Percentiles rank a stretch among this genome's conserved stretches.
These are phyloP conservation scores for Neospermospora avenae DNA, from an alignment of 2,329 filamentous ascomycete species.

Conservation along the genomic window DNA sequence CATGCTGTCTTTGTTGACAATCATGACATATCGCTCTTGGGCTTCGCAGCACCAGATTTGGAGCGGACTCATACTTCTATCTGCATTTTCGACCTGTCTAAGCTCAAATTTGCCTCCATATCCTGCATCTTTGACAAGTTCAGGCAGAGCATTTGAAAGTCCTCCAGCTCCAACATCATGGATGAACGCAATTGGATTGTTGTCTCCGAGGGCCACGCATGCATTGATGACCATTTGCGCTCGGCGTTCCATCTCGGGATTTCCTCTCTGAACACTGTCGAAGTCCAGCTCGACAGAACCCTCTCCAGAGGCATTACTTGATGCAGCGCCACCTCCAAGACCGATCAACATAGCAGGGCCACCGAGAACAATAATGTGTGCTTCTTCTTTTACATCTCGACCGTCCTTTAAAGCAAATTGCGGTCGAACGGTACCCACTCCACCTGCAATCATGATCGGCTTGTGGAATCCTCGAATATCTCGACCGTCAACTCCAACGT, in stretches of 20 bases:
- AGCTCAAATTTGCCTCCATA: slow-evolving; percentile 90
- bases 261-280: slow-evolving; percentile 93
- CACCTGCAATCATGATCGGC: slow-evolving; percentile 97
- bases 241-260: slow-evolving; percentile 91
- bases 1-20: slow-evolving; percentile 76
- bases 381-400: slow-evolving; percentile 76
- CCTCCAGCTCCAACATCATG: slow-evolving; percentile 97
- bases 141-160: slow-evolving; percentile 76
- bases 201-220: slow-evolving; percentile 76
- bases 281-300: slow-evolving; percentile 92
- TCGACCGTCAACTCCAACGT: slow-evolving; percentile 51
- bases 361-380: slow-evolving; percentile 87
- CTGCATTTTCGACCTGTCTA: slow-evolving; percentile 87
- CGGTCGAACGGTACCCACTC: slow-evolving; percentile 86
- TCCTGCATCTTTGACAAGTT: slow-evolving; percentile 87
- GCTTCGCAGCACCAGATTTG: slow-evolving; percentile 99
- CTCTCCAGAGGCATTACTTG: slow-evolving; percentile 83
- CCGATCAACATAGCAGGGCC: slow-evolving; percentile 98
- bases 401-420: slow-evolving; percentile 86
- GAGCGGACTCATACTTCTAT: slow-evolving; percentile 88
- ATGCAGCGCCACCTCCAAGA: slow-evolving; percentile 90
- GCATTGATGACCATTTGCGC: slow-evolving; percentile 98
- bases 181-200: slow-evolving; percentile 93
- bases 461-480: slow-evolving; percentile 94
- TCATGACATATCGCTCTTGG: slow-evolving; percentile 92